phyloP scores from a whole-genome alignment of 169 alveolate species.

The Plasmodium chabaudi region DNA sequence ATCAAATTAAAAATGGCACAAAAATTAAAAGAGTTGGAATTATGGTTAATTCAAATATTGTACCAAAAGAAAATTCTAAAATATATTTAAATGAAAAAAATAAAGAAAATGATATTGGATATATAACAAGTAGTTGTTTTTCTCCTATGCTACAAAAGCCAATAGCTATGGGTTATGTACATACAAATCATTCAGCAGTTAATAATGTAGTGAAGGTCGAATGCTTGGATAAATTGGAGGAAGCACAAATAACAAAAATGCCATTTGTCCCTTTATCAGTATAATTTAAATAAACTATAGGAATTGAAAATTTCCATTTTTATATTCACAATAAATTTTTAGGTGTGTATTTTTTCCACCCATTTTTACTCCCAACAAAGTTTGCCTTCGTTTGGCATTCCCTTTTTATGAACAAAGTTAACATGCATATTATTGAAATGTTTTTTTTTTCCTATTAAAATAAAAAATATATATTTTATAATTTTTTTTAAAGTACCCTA shows the following conservation, averaged over 20 bases:
- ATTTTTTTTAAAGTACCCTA: too few relatives aligned
- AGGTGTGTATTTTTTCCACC: too few relatives aligned
- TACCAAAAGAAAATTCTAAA: conserved; percentile 72
- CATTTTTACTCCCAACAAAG: too few relatives aligned
- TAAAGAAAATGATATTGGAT: conserved; percentile 49
- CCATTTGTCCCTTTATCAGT: conserved; percentile 76
- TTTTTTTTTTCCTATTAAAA: too few relatives aligned
- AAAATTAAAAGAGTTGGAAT: conserved; percentile 69
- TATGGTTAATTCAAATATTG: conserved; percentile 37
- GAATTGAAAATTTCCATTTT: neutral
- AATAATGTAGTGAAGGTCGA: conserved; percentile 43
- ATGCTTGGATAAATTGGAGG: conserved; percentile 38
- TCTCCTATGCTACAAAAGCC: conserved; percentile 73
- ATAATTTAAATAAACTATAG: conserved; percentile 27
- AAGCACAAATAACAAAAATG: conserved; percentile 69
- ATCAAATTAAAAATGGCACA: conserved; percentile 72
- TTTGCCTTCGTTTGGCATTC: too few relatives aligned
- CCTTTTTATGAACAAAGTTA: too few relatives aligned
- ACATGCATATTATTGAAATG: too few relatives aligned
- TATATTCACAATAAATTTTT: neutral
- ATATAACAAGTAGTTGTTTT: conserved; percentile 66
- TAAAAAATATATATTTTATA: too few relatives aligned
- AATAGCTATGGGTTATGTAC: conserved; percentile 74
- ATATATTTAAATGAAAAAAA: conserved; percentile 36
- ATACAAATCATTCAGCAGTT: conserved; percentile 20